Percentiles rank a stretch among this genome's conserved stretches.
phyloP scores from a whole-genome alignment of 2,329 filamentous ascomycete species.

The Fusarium sp. region DNA sequence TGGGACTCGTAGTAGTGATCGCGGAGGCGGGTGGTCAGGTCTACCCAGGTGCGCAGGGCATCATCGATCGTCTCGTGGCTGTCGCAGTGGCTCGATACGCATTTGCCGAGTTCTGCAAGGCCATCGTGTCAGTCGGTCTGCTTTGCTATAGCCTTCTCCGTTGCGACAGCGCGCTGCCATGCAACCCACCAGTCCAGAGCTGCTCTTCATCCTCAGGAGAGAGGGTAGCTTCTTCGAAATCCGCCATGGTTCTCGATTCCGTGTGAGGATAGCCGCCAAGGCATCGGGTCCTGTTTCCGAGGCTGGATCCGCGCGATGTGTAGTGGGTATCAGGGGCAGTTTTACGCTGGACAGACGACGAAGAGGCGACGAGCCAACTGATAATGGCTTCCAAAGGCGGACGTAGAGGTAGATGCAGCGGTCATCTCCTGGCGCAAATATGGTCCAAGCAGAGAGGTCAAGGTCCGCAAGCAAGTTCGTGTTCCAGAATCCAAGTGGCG shows the following conservation, averaged over 20 bases:
- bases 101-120: conserved; percentile 63
- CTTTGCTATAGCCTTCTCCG: conserved; percentile 16
- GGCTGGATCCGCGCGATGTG: conserved; percentile 25
- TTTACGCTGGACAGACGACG: conserved; percentile 32
- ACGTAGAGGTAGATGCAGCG: conserved; percentile 26
- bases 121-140: conserved; percentile 37
- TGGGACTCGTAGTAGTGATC: conserved; percentile 83
- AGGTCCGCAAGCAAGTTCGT: conserved; percentile 31
- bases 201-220: conserved; percentile 85
- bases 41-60: conserved; percentile 86
- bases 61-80: conserved; percentile 81
- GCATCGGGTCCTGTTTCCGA: conserved; percentile 53
- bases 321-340: conserved; percentile 7
- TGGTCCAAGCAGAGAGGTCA: not conserved
- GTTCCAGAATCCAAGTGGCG: conserved; percentile 46
- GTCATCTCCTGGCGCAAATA: conserved; percentile 42
- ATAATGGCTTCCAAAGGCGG: conserved; percentile 31
- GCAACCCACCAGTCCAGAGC: conserved; percentile 84
- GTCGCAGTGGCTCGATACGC: conserved; percentile 64
- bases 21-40: conserved; percentile 82
- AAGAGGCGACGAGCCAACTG: conserved; percentile 38
- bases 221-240: conserved; percentile 75
- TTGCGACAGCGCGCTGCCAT: not conserved
- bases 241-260: conserved; percentile 63
- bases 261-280: conserved; percentile 48